phyloP scores from a whole-genome alignment of 2,329 filamentous ascomycete genomes.

The Coniochaeta hoffmannii region DNA sequence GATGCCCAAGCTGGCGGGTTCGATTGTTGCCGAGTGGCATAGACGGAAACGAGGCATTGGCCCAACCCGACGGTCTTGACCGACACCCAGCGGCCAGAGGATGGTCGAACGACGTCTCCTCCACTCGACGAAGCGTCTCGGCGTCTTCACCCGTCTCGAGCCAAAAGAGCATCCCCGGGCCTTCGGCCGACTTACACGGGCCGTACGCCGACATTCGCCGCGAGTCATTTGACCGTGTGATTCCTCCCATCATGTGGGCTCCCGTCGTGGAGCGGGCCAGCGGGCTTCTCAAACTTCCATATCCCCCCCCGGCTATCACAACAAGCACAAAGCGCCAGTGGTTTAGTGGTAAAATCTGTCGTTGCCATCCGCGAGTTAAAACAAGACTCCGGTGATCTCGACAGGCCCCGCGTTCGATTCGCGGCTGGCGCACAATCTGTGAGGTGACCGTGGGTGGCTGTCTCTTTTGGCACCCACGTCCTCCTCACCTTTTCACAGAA shows the following conservation, averaged over 20 bases:
- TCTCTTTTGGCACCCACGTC: no score
- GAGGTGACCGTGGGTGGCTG: background rate
- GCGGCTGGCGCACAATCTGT: background rate
- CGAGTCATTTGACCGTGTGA: background rate
- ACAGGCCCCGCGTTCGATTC: background rate
- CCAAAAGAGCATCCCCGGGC: no score
- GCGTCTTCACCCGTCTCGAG: no score
- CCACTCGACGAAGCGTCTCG: no score
- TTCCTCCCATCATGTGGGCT: background rate
- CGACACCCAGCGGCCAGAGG: background rate
- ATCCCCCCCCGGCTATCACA: background rate
- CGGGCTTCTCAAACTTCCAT: background rate
- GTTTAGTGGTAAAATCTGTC: slow-evolving; percentile 44
- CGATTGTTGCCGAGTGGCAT: background rate
- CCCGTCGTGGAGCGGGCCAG: background rate
- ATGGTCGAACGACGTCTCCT: no score
- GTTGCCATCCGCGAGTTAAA: slow-evolving; percentile 30
- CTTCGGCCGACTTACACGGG: no score
- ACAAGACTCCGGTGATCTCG: background rate
- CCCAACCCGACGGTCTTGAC: no score
- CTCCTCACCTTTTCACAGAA: no score
- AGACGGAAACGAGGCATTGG: no score
- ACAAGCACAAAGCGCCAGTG: slow-evolving; percentile 21
- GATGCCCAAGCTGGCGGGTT: background rate
- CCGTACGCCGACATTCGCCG: no score